Evolutionary conservation across 192 early-diverging fungal species (phyloP).

Genomic region (Coemansia umbellata): DNA sequence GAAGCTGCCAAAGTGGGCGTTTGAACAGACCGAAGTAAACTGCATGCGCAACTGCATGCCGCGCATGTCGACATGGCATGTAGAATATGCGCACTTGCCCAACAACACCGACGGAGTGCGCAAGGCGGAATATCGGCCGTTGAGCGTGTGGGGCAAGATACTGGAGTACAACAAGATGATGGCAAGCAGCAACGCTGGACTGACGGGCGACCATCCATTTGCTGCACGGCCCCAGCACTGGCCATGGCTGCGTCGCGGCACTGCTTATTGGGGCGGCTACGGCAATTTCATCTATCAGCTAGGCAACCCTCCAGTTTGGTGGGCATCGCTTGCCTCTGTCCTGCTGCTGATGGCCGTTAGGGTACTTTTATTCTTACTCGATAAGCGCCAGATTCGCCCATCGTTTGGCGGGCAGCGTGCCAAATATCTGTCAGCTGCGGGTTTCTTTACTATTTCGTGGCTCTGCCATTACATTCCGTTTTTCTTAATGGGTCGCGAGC

Average conservation of each 20-base stretch:
- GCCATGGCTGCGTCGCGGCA: constrained; percentile 82
- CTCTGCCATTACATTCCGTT: constrained; percentile 82
- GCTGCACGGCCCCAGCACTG: constrained; percentile 86
- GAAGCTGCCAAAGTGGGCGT: constrained; percentile 90
- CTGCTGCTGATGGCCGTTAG: constrained; percentile 54
- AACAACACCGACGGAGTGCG: constrained; percentile 6
- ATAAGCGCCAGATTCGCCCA: constrained; percentile 54
- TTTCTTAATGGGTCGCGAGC: constrained; percentile 84
- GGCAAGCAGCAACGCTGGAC: constrained; percentile 77
- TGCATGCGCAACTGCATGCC: constrained; percentile 80
- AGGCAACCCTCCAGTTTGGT: constrained; percentile 88
- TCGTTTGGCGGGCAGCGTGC: constrained; percentile 37
- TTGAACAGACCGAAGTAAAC: constrained; percentile 89
- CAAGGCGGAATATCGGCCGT: constrained; percentile 54
- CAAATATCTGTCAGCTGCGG: constrained; percentile 54
- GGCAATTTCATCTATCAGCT: constrained; percentile 81
- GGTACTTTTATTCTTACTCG: constrained; percentile 48
- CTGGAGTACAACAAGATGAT: constrained; percentile 82
- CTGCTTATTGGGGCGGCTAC: constrained; percentile 79
- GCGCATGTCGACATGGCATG: constrained; percentile 74
- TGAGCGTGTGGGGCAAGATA: constrained; percentile 77
- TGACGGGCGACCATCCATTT: constrained; percentile 90
- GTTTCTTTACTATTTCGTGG: constrained; percentile 78
- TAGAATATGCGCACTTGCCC: constrained; percentile 60
- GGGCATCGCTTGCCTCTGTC: constrained; percentile 62